Evolutionary conservation across 176 grass and related monocot species (phyloP).

Genomic region (Canna indica): DNA sequence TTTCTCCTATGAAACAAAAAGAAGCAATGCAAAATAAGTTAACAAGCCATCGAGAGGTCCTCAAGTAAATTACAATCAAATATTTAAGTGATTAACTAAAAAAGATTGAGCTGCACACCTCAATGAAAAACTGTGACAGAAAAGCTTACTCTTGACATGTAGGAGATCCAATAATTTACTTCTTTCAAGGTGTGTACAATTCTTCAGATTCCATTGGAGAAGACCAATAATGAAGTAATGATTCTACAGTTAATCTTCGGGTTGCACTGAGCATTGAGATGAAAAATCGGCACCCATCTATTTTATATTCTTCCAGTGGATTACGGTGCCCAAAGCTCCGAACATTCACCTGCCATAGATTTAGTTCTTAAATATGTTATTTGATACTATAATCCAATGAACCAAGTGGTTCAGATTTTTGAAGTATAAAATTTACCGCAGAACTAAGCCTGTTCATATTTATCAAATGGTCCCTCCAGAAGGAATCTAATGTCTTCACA

Average conservation of each 20-base stretch:
- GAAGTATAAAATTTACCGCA: slow-evolving; percentile 38
- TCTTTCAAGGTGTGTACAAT: slow-evolving; percentile 19
- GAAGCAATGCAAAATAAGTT: neutral
- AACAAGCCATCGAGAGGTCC: neutral
- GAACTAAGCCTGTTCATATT: slow-evolving; percentile 99
- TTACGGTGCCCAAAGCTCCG: slow-evolving; percentile 94
- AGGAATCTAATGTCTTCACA: slow-evolving; percentile 72
- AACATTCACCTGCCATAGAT: slow-evolving; percentile 66
- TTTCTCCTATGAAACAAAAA: neutral
- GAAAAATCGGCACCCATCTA: slow-evolving; percentile 89
- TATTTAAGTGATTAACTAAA: neutral
- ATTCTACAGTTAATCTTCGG: slow-evolving; percentile 55
- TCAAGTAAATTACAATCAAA: neutral
- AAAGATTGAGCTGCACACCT: neutral
- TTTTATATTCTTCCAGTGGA: slow-evolving; percentile 94
- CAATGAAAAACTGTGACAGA: neutral
- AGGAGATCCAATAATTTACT: neutral
- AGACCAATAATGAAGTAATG: slow-evolving; percentile 77
- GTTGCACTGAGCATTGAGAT: slow-evolving; percentile 93
- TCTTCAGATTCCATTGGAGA: slow-evolving; percentile 63
- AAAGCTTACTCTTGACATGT: neutral
- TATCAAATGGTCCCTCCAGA: slow-evolving; percentile 94
- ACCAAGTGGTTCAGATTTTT: slow-evolving; percentile 9
- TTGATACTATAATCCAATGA: too few relatives aligned
- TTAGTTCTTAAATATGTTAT: slow-evolving; percentile 11